Conservation (phyloP, 1,284 basidiomycete genomes). For the Heterobasidion annosum region DNA sequence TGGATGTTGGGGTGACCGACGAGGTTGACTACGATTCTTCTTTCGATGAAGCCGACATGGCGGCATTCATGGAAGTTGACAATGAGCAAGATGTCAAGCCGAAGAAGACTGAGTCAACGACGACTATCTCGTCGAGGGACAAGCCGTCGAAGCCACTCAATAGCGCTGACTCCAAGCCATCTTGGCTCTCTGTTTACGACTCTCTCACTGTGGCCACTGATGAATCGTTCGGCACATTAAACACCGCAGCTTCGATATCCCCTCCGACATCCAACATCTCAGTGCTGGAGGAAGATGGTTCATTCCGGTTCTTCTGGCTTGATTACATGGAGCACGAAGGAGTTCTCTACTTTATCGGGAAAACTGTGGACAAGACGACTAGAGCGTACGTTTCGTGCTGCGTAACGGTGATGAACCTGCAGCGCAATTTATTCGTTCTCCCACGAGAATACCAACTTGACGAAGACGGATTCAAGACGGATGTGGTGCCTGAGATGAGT, state of each 20-base stretch:
- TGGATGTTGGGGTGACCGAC: constrained; percentile 40
- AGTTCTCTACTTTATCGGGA: constrained; percentile 79
- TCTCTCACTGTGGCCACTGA: constrained; percentile 50
- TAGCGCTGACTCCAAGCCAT: constrained; percentile 30
- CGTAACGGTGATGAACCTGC: constrained; percentile 77
- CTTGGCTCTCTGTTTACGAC: constrained; percentile 76
- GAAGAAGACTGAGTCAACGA: constrained; percentile 17
- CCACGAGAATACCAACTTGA: constrained; percentile 66
- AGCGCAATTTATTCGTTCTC: constrained; percentile 92
- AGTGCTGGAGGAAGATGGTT: constrained; percentile 72
- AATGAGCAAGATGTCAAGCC: constrained; percentile 15
- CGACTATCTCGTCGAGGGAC: constrained; percentile 14
- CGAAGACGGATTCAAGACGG: constrained; percentile 63
- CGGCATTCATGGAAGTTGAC: constrained; percentile 41
- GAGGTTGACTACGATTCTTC: constrained; percentile 32
- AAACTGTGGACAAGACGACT: constrained; percentile 71
- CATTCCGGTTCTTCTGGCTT: constrained; percentile 88
- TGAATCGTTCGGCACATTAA: constrained; percentile 42
- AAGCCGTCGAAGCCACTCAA: constrained; percentile 15
- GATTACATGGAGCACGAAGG: constrained; percentile 84
- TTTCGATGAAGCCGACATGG: constrained; percentile 52
- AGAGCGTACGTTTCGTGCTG: constrained; percentile 80
- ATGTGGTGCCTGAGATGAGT: constrained; percentile 54
- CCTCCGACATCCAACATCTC: constrained; percentile 36
- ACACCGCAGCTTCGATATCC: constrained; percentile 24